Base-by-base conservation (phyloP, 2,329 filamentous ascomycete species). In the Talaromyces rugulosus region DNA sequence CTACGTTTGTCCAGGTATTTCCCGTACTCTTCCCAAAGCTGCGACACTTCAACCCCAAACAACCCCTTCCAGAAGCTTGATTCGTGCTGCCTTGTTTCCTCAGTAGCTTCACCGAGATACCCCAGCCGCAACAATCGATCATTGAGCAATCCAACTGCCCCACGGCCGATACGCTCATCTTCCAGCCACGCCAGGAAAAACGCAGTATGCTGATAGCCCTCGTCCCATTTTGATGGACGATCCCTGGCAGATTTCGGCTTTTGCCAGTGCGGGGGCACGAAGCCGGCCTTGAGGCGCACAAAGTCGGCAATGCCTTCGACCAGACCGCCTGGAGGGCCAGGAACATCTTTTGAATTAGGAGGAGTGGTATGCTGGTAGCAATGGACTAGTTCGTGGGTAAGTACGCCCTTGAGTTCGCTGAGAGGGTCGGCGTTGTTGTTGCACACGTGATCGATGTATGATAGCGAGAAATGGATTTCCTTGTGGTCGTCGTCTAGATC, bases 231-330 rank as follows among this genome's bases (percentile, higher is more conserved):
- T 18, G 84, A 83, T 18, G 81, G 77, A 16, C 74, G 66, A 31
- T 85, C 82, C 2, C 79, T 80, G 2, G 74, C 69, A 52, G 69
- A 70, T 3, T 74, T 73, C 28, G 80, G 79, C 50, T 76, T 76
- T 72, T 86, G 88, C 94, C 94, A 98, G 77, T 97, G 93, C 56
- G 91, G 90, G 47, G 94, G 91, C 8, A 81, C 85, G 31, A 96
- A 82, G 0, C 83, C 84, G 56, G 88, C 88, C 66, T 86, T 87
- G 64, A 98, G 78, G 2, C 94, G 85, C 28, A 98, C 93, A 85
- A 91, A 98, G 77, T 98, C 95, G 23, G 94, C 94, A 59, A 98
- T 86, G 0, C 94, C 94, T 76, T 98, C 94, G 61, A 96, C 88
- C 54, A 98, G 76, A 0, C 95, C 95, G 0, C 88, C 88, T 0